These are phyloP conservation scores for Mortierella sp. DNA, from an alignment of 371 early-diverging fungal species.

Conservation along the genomic window DNA sequence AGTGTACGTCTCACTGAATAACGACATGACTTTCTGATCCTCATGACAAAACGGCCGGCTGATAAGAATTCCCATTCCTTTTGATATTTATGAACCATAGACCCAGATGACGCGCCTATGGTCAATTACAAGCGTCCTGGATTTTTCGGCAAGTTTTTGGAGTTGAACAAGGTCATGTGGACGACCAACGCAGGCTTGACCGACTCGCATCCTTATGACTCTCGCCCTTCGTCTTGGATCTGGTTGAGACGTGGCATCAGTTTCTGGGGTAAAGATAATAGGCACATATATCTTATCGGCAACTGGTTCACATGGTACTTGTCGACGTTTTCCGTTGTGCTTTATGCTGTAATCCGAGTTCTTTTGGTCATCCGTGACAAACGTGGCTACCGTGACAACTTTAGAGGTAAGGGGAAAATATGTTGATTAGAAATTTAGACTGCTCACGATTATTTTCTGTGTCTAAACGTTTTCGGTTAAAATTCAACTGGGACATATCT, in stretches of 20 bases:
- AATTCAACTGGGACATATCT: too few relatives aligned
- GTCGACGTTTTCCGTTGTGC: conserved; percentile 72
- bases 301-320: conserved; percentile 96
- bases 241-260: conserved; percentile 87
- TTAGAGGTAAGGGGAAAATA: conserved; percentile 58
- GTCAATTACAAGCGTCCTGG: conserved; percentile 64
- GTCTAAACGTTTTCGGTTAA: neutral
- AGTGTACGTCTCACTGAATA: conserved; percentile 54
- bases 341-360: conserved; percentile 71
- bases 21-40: too few relatives aligned
- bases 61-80: neutral
- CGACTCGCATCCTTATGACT: conserved; percentile 89
- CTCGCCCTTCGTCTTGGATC: conserved; percentile 88
- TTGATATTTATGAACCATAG: conserved; percentile 26
- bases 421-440: conserved; percentile 6
- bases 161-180: conserved; percentile 88
- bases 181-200: conserved; percentile 84
- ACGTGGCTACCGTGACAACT: conserved; percentile 80
- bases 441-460: too few relatives aligned
- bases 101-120: conserved; percentile 56
- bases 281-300: conserved; percentile 95
- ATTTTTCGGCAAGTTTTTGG: conserved; percentile 85
- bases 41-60: neutral
- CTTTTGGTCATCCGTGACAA: conserved; percentile 75
- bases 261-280: conserved; percentile 83